Evolutionary conservation across 768 basidiomycete genomes (phyloP), one percentile per base, ranked within the genome.

Genomic region (Phanerochaete carnosa): DNA sequence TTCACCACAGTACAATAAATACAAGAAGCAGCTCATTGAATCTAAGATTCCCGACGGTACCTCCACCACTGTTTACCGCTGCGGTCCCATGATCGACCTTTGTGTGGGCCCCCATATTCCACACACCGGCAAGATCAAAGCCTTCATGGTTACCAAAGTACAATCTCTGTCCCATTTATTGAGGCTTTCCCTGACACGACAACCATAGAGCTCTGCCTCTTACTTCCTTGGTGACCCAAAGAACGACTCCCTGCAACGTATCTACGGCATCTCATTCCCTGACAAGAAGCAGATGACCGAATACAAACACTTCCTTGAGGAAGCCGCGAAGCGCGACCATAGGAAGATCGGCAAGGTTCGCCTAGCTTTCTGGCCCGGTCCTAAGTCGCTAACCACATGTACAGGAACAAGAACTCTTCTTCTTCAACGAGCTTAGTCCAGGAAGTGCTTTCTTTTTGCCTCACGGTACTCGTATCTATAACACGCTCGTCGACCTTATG

Each of bases 231-330:
- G 94, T 28, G 94, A 98, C 69, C 77, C 89, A 26, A 89, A 83
- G 68, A 97, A 97, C 73, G 97, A 98, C 67, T 91, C 92, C 1
- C 81, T 99, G 30, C 97, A 98, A 71, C 90, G 97, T 35, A 85
- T 99, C 65, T 99, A 98, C 73, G 97, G 97, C 61, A 94, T 99
- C 73, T 97, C 95, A 0, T 99, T 98, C 86, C 97, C 97, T 0
- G 97, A 98, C 77, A 91, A 91, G 76, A 96, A 97, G 73, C 93
- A 96, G 72, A 76, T 98, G 65, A 78, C 87, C 15, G 97, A 98
- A 61, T 94, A 98, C 83, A 98, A 98, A 79, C 84, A 81, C 49
- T 97, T 97, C 82, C 83, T 98, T 59, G 95, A 86, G 30, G 96
- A 99, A 74, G 97, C 97, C 55, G 95, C 96, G n/a, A 97, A 92